Percentiles rank a stretch among this genome's conserved stretches.
Conservation (phyloP, 192 early-diverging fungal genomes). For the Backusella psychrophila region DNA sequence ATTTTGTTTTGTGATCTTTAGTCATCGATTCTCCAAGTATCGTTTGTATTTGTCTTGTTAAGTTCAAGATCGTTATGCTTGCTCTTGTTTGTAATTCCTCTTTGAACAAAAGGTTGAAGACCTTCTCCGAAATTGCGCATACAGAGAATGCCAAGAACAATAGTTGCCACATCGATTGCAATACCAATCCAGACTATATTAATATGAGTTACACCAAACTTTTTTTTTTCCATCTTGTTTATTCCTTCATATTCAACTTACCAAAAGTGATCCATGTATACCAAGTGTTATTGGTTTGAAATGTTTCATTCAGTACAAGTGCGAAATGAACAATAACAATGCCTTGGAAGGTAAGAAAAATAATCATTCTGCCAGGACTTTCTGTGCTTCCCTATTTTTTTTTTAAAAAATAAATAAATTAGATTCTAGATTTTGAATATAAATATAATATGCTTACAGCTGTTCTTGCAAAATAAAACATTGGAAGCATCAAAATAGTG, state of each 20-base stretch:
- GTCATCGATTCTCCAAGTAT: slow-evolving; percentile 34
- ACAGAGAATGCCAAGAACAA: slow-evolving; percentile 23
- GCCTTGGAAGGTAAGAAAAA: slow-evolving; percentile 31
- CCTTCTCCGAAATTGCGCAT: slow-evolving; percentile 37
- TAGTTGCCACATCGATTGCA: slow-evolving; percentile 15
- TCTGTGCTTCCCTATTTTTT: slow-evolving; percentile 32
- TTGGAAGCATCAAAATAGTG: slow-evolving; percentile 34
- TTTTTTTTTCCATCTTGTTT: background rate
- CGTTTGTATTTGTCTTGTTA: slow-evolving; percentile 16
- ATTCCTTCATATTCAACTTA: slow-evolving; percentile 13
- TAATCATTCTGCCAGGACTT: slow-evolving; percentile 25
- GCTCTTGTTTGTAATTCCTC: slow-evolving; percentile 14
- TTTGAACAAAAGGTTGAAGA: slow-evolving; percentile 34
- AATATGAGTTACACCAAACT: background rate
- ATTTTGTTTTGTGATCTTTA: background rate
- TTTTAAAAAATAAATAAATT: background rate
- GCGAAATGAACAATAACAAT: slow-evolving; percentile 36
- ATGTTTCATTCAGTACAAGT: slow-evolving; percentile 27
- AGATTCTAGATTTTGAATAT: background rate
- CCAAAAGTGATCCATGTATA: slow-evolving; percentile 37
- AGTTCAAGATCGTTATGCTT: slow-evolving; percentile 19
- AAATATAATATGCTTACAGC: slow-evolving; percentile 26
- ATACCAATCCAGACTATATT: slow-evolving; percentile 21
- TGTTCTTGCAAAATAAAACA: slow-evolving; percentile 33
- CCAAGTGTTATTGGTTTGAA: slow-evolving; percentile 31